Percentiles rank a stretch among this genome's conserved stretches.
phyloP scores from a whole-genome alignment of 2,329 filamentous ascomycete genomes.

The Arthrobotrys sphaeroides region DNA sequence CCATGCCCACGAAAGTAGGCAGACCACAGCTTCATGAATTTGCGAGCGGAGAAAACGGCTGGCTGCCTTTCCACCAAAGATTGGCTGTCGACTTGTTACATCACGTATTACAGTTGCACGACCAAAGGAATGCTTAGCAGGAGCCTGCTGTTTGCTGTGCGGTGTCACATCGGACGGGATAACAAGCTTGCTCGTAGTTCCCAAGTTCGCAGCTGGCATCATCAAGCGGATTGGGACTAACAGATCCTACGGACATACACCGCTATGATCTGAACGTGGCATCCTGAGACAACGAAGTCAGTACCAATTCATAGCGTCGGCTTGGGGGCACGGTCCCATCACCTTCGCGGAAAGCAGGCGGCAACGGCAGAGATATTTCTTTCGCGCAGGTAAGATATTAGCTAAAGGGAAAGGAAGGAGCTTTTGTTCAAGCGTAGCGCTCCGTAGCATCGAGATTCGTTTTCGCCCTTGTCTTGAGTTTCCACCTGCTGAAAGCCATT shows the following conservation, averaged over 20 bases:
- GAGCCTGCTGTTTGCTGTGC: neutral
- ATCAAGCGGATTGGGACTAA: neutral
- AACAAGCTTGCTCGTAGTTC: slow-evolving; percentile 11
- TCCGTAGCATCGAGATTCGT: neutral
- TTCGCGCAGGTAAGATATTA: neutral
- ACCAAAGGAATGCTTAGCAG: neutral
- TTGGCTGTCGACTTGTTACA: slow-evolving; percentile 34
- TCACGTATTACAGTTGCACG: slow-evolving; percentile 34
- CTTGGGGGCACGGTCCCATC: slow-evolving; percentile 19
- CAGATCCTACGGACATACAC: neutral
- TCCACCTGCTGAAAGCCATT: slow-evolving; percentile 46
- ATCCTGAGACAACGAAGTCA: neutral
- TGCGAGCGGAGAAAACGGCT: slow-evolving; percentile 19
- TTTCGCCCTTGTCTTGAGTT: slow-evolving; percentile 35
- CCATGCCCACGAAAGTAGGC: slow-evolving; percentile 34
- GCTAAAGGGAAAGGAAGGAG: slow-evolving; percentile 21
- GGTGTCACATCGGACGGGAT: slow-evolving; percentile 46
- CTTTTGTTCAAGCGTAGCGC: neutral
- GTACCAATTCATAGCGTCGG: neutral
- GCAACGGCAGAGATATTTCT: slow-evolving; percentile 13
- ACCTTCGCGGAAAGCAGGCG: slow-evolving; percentile 20
- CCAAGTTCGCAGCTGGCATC: slow-evolving; percentile 3
- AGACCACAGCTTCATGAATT: slow-evolving; percentile 23
- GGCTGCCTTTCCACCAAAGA: neutral
- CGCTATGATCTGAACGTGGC: neutral